Base-by-base conservation (phyloP, 306 rosid genomes). In the peach (Prunus persica) region DNA sequence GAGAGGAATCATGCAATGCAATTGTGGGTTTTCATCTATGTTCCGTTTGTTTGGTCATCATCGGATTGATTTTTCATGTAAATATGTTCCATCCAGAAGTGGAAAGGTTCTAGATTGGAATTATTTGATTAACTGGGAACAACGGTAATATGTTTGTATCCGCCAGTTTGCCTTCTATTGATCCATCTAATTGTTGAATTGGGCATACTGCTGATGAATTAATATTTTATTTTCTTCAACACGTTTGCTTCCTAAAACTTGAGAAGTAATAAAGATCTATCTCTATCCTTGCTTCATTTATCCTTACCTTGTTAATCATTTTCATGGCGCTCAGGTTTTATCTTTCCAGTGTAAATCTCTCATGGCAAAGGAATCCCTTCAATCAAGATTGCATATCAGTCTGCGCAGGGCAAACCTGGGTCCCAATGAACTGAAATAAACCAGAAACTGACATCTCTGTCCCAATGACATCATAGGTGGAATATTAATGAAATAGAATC, bases 81-180 rank as follows among this genome's bases (percentile, higher is more conserved):
- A 77, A 82, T 87, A 82, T 83, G 83, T 80, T 80, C 83, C 88
- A 82, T 83, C 84, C 81, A 75, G 83, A 15, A 81, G 81, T 79
- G 84, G 86, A 88, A 80, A 86, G 90, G 84, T 67, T 55, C 66
- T 76, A 84, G 90, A 84, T 79, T 79, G 64, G 65, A 74, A 78
- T 76, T 61, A 43, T 83, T 82, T 73, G 6, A 32, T 82, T 55
- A 62, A 47, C 30, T 64, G 81, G 81, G 82, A 84, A 84, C 79
- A 71, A 78, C 72, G 76, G 69, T 76, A 78, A 55, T 80, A 71
- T 78, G 55, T 79, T 78, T 83, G 88, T 81, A 67, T 71, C 78
- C 76, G 73, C 72, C 79, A 49, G 75, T 85, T 79, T 81, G 73
- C 71, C 65, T 79, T 81, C 75, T 80, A 51, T 67, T 83, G 75